Base-by-base conservation (phyloP, 352 stramenopile genomes). In the Pythium sp. region DNA sequence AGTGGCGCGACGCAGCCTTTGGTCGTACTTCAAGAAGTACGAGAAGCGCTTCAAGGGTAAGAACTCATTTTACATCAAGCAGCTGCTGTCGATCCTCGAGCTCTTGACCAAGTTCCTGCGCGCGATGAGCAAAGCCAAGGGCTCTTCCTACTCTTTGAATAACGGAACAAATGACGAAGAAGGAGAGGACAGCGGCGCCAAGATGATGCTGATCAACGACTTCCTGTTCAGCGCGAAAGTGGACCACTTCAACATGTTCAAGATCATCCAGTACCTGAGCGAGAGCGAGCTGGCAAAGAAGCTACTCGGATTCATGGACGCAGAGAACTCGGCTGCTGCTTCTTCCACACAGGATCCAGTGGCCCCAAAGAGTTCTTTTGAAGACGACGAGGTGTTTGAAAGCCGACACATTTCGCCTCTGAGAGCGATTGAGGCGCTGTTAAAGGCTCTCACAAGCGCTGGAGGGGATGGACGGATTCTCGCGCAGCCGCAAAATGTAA, bases 161-260 rank as follows among this genome's bases (percentile, higher is more conserved):
- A 20, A 22, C 3, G 12, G 7, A 8, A 5, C 6, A 1, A 57
- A 12, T 14, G 61, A n/a, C 18, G 64, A 20, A 14, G 54, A 22
- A 1, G 70, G 74, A 9, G 74, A 79, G 34, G 75, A 69, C 2
- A 72, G 22, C 24, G 76, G 72, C 11, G 69, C 80, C 3, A 82
- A 86, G 51, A 93, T 97, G 75, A 85, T 91, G 73, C 83, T 69
- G 2, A 92, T 94, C 67, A 95, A 90, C 49, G 88, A 97, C 55
- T 97, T 97, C 43, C 70, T 97, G 12, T 95, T 94, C 64, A 86
- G 72, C 69, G 86, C 81, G 5, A 69, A 72, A 47, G 82, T 92
- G 43, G 90, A 97, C 67, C 83, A 97, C 68, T 94, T 95, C 63
- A 97, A 97, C 65, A 80, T 97, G 80, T 96, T 96, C 71, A 96